These are phyloP conservation scores for Xylaria castorea DNA, from an alignment of 495 filamentous ascomycete genomes.

Conservation along the genomic window DNA sequence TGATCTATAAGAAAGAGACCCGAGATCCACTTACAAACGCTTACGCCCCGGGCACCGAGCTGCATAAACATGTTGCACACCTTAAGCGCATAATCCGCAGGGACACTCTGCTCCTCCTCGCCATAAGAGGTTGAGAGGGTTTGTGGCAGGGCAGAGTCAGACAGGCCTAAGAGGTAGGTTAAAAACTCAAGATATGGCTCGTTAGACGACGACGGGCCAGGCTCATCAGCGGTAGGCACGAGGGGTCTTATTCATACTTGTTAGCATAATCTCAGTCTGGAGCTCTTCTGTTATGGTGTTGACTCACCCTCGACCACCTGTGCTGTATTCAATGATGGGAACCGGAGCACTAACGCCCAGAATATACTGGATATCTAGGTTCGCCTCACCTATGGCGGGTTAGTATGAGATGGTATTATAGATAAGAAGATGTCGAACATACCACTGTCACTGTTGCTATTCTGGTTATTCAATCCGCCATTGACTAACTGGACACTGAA, in stretches of 20 bases:
- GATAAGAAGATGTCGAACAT: constrained; percentile 20
- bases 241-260: constrained; percentile 47
- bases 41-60: constrained; percentile 74
- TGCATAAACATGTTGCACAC: constrained; percentile 72
- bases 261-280: constrained; percentile 21
- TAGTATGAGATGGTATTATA: constrained; percentile 7
- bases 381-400: constrained; percentile 61
- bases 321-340: constrained; percentile 70
- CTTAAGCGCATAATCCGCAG: constrained; percentile 64
- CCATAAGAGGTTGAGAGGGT: constrained; percentile 78
- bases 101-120: constrained; percentile 74
- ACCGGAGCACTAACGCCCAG: constrained; percentile 60
- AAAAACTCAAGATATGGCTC: constrained; percentile 81
- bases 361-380: constrained; percentile 76
- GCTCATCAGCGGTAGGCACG: constrained; percentile 67
- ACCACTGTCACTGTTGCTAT: constrained; percentile 49
- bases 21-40: constrained; percentile 46
- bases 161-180: constrained; percentile 51
- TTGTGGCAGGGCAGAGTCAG: constrained; percentile 64
- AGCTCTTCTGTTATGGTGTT: background rate
- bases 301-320: constrained; percentile 62
- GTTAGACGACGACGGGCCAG: constrained; percentile 59
- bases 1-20: background rate
- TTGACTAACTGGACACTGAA: constrained; percentile 66
- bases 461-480: constrained; percentile 61